Conservation (phyloP, 1,284 basidiomycete genomes). For the Pyrrhoderma noxium region DNA sequence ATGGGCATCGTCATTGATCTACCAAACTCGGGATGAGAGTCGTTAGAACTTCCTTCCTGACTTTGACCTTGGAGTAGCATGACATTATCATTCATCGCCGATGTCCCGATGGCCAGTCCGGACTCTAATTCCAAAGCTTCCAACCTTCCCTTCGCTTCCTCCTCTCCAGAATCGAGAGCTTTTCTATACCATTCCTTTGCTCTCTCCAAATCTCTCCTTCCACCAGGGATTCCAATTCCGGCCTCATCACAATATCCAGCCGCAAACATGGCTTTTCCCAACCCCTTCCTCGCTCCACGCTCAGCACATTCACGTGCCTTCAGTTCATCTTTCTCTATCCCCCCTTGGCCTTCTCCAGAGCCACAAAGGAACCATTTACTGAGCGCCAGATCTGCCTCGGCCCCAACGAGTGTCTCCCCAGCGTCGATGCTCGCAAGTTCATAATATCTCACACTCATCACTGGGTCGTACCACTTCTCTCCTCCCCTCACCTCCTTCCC, state of each 20-base stretch:
- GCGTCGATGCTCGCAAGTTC: slow-evolving; percentile 72
- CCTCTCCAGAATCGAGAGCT: slow-evolving; percentile 76
- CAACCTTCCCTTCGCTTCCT: slow-evolving; percentile 74
- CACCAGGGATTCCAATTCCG: slow-evolving; percentile 56
- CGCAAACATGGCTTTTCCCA: slow-evolving; percentile 59
- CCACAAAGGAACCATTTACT: slow-evolving; percentile 95
- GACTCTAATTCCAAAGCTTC: slow-evolving; percentile 53
- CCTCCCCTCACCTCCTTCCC: no score
- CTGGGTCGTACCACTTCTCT: slow-evolving; percentile 72
- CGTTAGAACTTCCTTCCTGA: slow-evolving; percentile 67
- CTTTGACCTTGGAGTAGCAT: slow-evolving; percentile 81
- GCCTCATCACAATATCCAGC: slow-evolving; percentile 92
- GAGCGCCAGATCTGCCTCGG: slow-evolving; percentile 92
- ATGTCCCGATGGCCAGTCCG: slow-evolving; percentile 74
- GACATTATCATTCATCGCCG: slow-evolving; percentile 62
- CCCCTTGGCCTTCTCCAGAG: slow-evolving; percentile 65
- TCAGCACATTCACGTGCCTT: slow-evolving; percentile 68
- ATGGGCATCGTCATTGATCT: no score
- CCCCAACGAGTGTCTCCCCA: slow-evolving; percentile 45
- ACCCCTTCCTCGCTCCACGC: slow-evolving; percentile 35
- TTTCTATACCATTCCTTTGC: slow-evolving; percentile 68
- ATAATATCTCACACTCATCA: slow-evolving; percentile 93
- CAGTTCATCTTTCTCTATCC: slow-evolving; percentile 63
- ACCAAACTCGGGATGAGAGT: no score
- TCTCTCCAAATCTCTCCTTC: slow-evolving; percentile 40